Conservation (phyloP, 352 stramenopile species). For the Aphanomyces stellatus region DNA sequence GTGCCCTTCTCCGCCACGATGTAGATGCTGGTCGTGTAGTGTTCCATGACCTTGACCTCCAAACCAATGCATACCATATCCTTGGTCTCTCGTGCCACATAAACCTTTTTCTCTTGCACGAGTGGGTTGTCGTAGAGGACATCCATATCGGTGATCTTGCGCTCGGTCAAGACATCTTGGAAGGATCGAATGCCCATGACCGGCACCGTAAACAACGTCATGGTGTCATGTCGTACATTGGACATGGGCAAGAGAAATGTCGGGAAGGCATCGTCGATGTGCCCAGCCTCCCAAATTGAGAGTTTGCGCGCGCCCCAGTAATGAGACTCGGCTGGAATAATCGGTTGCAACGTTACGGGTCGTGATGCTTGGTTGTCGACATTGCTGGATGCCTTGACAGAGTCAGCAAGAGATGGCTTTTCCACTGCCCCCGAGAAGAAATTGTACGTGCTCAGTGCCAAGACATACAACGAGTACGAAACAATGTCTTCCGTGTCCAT, state of each 20-base stretch:
- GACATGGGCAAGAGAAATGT: no score
- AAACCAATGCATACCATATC: neutral
- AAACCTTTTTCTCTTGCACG: neutral
- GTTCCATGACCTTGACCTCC: neutral
- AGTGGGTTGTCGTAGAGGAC: neutral
- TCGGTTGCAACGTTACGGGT: no score
- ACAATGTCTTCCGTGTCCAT: neutral
- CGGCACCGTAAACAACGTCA: neutral
- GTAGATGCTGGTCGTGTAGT: neutral
- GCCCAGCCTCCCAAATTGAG: neutral
- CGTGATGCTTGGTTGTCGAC: neutral
- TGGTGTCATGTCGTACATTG: no score
- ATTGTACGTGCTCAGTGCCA: constrained; percentile 2
- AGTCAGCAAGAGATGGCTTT: neutral
- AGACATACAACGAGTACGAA: neutral
- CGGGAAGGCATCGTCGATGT: neutral
- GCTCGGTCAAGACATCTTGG: neutral
- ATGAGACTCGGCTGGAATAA: neutral
- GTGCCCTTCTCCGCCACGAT: neutral
- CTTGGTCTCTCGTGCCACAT: no score
- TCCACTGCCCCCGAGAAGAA: neutral
- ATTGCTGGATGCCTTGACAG: neutral
- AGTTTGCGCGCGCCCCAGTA: neutral
- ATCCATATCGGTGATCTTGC: neutral
- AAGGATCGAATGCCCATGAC: neutral